These are phyloP conservation scores for Ophiocytium majus DNA, from an alignment of 352 stramenopile genomes.

Conservation along the genomic window DNA sequence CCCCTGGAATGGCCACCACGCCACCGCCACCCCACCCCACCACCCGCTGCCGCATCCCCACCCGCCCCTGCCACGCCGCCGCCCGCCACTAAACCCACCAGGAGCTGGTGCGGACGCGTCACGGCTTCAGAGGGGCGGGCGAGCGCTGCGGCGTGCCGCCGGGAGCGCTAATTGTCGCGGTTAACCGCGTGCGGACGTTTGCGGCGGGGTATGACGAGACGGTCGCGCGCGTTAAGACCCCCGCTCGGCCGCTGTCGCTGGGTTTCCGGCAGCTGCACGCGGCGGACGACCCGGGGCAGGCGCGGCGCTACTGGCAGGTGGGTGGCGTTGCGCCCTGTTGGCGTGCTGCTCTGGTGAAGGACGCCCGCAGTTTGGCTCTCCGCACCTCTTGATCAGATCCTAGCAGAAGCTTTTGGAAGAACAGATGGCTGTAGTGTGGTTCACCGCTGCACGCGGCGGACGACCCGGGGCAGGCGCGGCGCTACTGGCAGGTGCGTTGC, in stretches of 20 bases:
- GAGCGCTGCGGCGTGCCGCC: neutral
- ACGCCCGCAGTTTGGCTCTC: too few species aligned
- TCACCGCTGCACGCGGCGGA: constrained; percentile 47
- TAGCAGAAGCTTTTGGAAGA: too few species aligned
- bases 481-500: constrained; percentile 53
- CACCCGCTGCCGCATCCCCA: too few species aligned
- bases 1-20: too few species aligned
- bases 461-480: constrained; percentile 39
- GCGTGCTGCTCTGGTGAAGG: too few species aligned
- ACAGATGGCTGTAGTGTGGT: too few species aligned
- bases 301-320: constrained; percentile 54
- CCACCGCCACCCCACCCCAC: too few species aligned
- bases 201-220: constrained; percentile 1
- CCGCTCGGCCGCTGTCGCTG: constrained; percentile 33
- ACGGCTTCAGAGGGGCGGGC: neutral
- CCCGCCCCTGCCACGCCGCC: too few species aligned
- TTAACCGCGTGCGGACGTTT: neutral
- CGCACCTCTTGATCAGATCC: too few species aligned
- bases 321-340: neutral
- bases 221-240: neutral
- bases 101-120: neutral
- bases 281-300: constrained; percentile 32
- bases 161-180: neutral
- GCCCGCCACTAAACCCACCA: too few species aligned
- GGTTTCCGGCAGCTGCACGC: constrained; percentile 53